These are phyloP conservation scores for Malassezia arunalokei DNA, from an alignment of 1,284 basidiomycete genomes.

Conservation along the genomic window DNA sequence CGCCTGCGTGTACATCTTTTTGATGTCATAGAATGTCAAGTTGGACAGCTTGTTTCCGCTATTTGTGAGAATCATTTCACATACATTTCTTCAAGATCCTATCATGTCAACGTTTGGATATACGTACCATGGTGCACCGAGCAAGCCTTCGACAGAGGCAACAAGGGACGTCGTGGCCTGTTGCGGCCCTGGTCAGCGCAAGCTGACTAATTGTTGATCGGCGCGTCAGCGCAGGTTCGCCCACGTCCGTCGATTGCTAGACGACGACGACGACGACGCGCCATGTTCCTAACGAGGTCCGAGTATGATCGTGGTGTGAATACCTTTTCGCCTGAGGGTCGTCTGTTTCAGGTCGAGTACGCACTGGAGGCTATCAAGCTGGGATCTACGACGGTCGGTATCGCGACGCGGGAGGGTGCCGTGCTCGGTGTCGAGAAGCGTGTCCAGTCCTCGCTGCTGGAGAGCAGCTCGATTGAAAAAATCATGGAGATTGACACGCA, in stretches of 20 bases:
- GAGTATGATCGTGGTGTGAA: slow-evolving; percentile 96
- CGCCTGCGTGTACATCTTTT: slow-evolving; percentile 37
- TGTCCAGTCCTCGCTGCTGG: slow-evolving; percentile 88
- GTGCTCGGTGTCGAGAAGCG: slow-evolving; percentile 96
- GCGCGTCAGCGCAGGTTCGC: too few relatives aligned
- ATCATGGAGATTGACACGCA: slow-evolving; percentile 99
- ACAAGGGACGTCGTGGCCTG: too few relatives aligned
- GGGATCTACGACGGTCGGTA: slow-evolving; percentile 93
- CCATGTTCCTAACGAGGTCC: slow-evolving; percentile 78
- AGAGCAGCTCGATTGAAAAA: slow-evolving; percentile 93
- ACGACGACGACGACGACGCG: background rate
- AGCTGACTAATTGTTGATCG: too few relatives aligned
- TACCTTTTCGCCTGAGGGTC: slow-evolving; percentile 96
- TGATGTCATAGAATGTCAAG: slow-evolving; percentile 44
- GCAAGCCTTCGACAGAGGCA: background rate
- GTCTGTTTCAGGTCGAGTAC: slow-evolving; percentile 91
- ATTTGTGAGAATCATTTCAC: background rate
- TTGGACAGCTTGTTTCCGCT: slow-evolving; percentile 42
- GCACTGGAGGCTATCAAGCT: slow-evolving; percentile 57
- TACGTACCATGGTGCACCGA: slow-evolving; percentile 12
- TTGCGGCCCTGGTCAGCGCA: too few relatives aligned
- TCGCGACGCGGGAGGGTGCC: slow-evolving; percentile 61
- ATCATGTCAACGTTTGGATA: background rate
- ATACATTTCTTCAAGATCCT: slow-evolving; percentile 15
- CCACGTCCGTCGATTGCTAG: too few relatives aligned